Conservation (phyloP, 768 basidiomycete species). For the Macrolepiota fuliginosa region DNA sequence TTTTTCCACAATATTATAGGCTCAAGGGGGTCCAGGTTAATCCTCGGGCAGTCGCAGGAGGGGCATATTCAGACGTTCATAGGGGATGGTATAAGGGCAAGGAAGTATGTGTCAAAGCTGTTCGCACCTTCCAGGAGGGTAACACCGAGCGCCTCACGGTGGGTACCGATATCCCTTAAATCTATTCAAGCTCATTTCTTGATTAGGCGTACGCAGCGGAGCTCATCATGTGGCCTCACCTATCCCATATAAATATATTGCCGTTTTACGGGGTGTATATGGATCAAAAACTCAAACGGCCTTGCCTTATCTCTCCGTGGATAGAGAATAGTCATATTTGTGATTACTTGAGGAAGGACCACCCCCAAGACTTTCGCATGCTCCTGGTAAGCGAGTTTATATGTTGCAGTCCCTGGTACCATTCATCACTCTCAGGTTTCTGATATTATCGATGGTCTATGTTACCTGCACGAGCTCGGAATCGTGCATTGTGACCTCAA, state of each 20-base stretch:
- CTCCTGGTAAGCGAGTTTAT: slow-evolving; percentile 13
- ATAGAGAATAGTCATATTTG: slow-evolving; percentile 18
- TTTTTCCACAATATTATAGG: neutral
- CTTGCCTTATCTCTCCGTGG: slow-evolving; percentile 20
- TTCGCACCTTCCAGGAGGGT: slow-evolving; percentile 3
- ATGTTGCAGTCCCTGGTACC: neutral
- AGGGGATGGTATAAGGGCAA: neutral
- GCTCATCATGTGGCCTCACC: slow-evolving; percentile 30
- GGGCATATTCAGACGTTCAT: neutral
- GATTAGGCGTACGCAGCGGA: slow-evolving; percentile 16
- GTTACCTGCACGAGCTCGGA: neutral
- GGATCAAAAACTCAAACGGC: slow-evolving; percentile 1
- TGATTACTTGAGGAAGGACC: slow-evolving; percentile 13
- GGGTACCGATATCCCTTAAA: neutral
- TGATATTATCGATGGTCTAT: neutral
- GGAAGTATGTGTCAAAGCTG: neutral
- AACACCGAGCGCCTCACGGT: neutral
- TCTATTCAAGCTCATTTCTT: neutral
- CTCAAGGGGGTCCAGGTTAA: neutral
- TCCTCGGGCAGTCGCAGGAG: neutral
- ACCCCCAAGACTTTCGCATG: slow-evolving; percentile 9
- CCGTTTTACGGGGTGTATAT: slow-evolving; percentile 30
- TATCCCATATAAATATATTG: slow-evolving; percentile 32
- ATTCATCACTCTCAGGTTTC: neutral
- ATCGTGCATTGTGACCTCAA: slow-evolving; percentile 8